These are phyloP conservation scores for Pythium rhizo-oryzae DNA, from an alignment of 352 stramenopile species.

Conservation along the genomic window DNA sequence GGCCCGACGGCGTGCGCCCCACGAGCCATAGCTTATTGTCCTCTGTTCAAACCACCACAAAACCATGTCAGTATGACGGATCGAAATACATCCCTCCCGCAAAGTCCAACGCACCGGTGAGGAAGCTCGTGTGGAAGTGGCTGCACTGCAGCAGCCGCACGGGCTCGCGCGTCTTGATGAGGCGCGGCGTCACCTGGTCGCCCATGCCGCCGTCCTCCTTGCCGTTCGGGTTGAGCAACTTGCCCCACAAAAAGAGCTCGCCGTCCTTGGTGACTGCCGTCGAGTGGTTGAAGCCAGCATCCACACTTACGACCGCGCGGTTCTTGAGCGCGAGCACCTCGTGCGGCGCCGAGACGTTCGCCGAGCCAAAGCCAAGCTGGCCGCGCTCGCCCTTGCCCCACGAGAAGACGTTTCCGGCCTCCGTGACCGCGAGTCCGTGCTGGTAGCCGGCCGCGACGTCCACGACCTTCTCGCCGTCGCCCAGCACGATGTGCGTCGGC, in stretches of 20 bases:
- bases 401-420: slow-evolving; percentile 69
- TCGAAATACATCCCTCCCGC: too few species aligned
- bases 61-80: too few species aligned
- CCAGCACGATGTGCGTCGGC: slow-evolving; percentile 55
- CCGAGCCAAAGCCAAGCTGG: slow-evolving; percentile 78
- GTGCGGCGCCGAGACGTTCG: slow-evolving; percentile 71
- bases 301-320: slow-evolving; percentile 57
- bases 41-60: slow-evolving; percentile 42
- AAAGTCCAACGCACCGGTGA: slow-evolving; percentile 65
- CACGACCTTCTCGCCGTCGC: slow-evolving; percentile 62
- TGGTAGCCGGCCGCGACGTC: slow-evolving; percentile 79
- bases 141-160: slow-evolving; percentile 73
- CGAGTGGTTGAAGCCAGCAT: slow-evolving; percentile 86
- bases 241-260: slow-evolving; percentile 86
- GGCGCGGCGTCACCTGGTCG: slow-evolving; percentile 75
- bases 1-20: slow-evolving; percentile 75
- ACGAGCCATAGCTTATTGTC: slow-evolving; percentile 79
- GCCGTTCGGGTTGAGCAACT: slow-evolving; percentile 72
- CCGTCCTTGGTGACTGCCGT: slow-evolving; percentile 70
- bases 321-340: slow-evolving; percentile 80
- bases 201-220: slow-evolving; percentile 53
- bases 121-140: slow-evolving; percentile 84
- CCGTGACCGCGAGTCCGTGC: slow-evolving; percentile 72
- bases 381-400: slow-evolving; percentile 86
- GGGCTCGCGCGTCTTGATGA: slow-evolving; percentile 68